phyloP scores from a whole-genome alignment of 768 basidiomycete species.

The Plicaturopsis crispa region DNA sequence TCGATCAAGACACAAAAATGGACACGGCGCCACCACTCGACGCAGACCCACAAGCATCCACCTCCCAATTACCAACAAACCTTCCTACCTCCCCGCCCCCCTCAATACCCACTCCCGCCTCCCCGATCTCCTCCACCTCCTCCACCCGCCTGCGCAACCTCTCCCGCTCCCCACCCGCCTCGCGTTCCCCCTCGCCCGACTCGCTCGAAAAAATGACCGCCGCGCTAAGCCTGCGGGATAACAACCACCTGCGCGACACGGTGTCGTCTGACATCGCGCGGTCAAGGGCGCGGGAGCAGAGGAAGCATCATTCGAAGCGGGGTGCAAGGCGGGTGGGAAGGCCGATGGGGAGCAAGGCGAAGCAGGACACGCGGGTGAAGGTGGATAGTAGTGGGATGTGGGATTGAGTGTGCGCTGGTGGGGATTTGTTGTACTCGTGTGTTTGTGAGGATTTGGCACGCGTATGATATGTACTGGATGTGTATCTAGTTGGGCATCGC shows the following conservation, averaged over 20 bases:
- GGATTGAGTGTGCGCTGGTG: too few species aligned
- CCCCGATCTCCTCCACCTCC: conserved; percentile 7
- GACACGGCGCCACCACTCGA: conserved; percentile 10
- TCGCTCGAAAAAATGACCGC: conserved; percentile 34
- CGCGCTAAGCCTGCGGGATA: conserved; percentile 30
- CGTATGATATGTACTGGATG: too few species aligned
- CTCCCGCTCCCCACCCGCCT: conserved; percentile 47
- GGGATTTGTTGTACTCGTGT: too few species aligned
- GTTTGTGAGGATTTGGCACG: too few species aligned
- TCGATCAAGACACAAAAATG: conserved; percentile 22
- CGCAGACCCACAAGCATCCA: conserved; percentile 4
- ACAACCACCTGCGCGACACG: conserved; percentile 25
- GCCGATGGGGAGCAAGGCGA: conserved; percentile 78
- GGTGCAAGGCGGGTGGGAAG: conserved; percentile 55
- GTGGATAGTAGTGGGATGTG: conserved; percentile 53
- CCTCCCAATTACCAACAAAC: too few species aligned
- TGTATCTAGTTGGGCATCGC: too few species aligned
- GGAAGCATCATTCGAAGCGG: conserved; percentile 76
- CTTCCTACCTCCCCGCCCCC: too few species aligned
- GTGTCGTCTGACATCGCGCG: conserved; percentile 58
- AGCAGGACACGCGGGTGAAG: conserved; percentile 64
- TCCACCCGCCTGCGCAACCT: conserved; percentile 21
- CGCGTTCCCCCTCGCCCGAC: conserved; percentile 36
- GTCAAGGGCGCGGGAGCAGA: conserved; percentile 51
- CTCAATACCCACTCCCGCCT: conserved; percentile 1